Conservation (phyloP, 2,329 filamentous ascomycete species). For the Fusarium abutilonis region DNA sequence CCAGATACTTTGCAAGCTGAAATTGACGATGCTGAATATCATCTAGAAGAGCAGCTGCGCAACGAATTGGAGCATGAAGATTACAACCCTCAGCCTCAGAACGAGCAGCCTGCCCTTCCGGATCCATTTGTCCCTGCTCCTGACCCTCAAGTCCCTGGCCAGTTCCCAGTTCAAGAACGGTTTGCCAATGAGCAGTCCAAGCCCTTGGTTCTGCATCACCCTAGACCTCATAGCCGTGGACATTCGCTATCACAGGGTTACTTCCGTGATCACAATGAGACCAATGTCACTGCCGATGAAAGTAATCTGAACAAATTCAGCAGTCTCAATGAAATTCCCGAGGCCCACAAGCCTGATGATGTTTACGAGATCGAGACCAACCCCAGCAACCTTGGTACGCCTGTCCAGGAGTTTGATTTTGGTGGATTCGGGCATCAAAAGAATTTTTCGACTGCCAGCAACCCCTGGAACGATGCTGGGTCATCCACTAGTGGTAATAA, state of each 20-base stretch:
- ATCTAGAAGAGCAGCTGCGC: conserved; percentile 81
- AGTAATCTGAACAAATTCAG: conserved; percentile 46
- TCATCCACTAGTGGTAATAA: conserved; percentile 50
- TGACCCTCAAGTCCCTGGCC: conserved; percentile 57
- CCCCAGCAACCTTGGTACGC: conserved; percentile 75
- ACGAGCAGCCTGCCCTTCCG: conserved; percentile 38
- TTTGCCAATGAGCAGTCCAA: conserved; percentile 65
- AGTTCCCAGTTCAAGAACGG: conserved; percentile 60
- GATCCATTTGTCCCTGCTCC: conserved; percentile 49
- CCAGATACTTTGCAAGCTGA: conserved; percentile 83
- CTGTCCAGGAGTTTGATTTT: conserved; percentile 62
- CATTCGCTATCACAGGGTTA: conserved; percentile 76
- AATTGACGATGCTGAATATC: conserved; percentile 86
- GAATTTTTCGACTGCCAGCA: conserved; percentile 66
- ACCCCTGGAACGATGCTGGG: conserved; percentile 69
- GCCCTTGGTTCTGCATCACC: conserved; percentile 72
- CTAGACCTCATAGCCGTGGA: conserved; percentile 76
- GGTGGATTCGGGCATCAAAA: conserved; percentile 62
- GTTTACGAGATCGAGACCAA: conserved; percentile 77
- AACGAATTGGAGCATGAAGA: conserved; percentile 82
- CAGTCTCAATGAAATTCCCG: conserved; percentile 54
- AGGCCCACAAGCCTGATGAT: conserved; percentile 59
- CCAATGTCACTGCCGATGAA: conserved; percentile 47
- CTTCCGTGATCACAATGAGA: conserved; percentile 63
- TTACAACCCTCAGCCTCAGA: conserved; percentile 70